Base-by-base conservation (phyloP, 345 rosid genomes). In the Aquilaria malaccensis region DNA sequence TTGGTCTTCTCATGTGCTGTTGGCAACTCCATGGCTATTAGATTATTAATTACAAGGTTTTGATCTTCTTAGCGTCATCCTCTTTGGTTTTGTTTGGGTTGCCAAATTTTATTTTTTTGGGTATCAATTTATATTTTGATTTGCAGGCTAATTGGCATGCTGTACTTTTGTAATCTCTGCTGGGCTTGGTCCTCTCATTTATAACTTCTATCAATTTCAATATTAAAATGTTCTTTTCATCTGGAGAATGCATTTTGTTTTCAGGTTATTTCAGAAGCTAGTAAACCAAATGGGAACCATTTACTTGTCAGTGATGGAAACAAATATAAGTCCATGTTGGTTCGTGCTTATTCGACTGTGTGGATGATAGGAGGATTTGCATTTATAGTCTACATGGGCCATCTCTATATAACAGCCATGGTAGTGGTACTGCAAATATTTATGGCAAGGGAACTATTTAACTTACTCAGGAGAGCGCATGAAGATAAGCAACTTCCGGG, bases 351-450 rank as follows among this genome's bases (percentile, higher is more conserved):
- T 68, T 93, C 97, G 6, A 80, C 96, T 0, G 54, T 93, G 63
- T 93, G 98, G 97, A 93, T 93, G 98, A 89, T 89, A 75, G 95
- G 83, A 47, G 86, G 89, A 49, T 93, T 93, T 60, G 84, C 79
- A 11, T 72, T 89, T 31, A 59, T 89, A 62, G 94, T 93, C 73
- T 89, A 85, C 83, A 78, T 89, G 96, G 98, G 98, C 2, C 98
- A 93, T 83, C 97, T 89, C 50, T 93, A 81, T 69, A 89, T 93
- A 61, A 81, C 93, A n/a, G 97, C 97, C 50, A 89, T 93, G 98
- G 88, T 93, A 30, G 88, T 93, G 61, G 97, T 93, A 50, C 89
- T 93, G 66, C 97, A 93, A 78, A 85, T 93, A 50, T 87, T 64
- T 70, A 93, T 93, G 98, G 96, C 96, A 50, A 87, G 73, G 75